Percentiles rank a stretch among this genome's conserved stretches.
Conservation (phyloP, 768 basidiomycete genomes). For the Kwoniella botswanensis region DNA sequence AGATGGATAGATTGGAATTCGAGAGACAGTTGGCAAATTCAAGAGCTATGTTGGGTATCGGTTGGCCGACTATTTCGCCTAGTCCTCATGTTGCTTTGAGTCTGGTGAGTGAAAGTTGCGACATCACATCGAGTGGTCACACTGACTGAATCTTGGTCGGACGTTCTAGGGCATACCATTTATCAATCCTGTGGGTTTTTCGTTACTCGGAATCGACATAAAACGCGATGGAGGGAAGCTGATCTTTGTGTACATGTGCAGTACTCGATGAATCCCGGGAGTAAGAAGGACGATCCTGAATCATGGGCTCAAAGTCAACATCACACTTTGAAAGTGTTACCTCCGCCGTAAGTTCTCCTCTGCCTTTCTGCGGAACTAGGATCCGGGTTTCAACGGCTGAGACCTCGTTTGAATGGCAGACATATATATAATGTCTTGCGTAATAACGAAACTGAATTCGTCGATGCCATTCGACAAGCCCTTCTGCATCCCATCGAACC, state of each 20-base stretch:
- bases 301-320: conserved; percentile 23
- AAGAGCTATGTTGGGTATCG: conserved; percentile 41
- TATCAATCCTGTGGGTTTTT: conserved; percentile 21
- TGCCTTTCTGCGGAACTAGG: too few relatives aligned
- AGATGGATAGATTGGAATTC: conserved; percentile 23
- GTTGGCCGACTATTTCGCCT: conserved; percentile 41
- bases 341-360: conserved; percentile 10
- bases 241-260: not conserved
- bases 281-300: conserved; percentile 17
- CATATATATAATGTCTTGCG: conserved; percentile 34
- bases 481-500: conserved; percentile 27
- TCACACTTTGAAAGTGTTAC: conserved; percentile 16
- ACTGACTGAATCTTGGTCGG: not conserved
- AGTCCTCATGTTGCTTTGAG: conserved; percentile 36
- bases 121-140: too few relatives aligned
- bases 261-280: conserved; percentile 10
- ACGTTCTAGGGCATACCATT: conserved; percentile 29
- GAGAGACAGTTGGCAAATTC: conserved; percentile 28
- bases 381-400: too few relatives aligned
- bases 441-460: conserved; percentile 25
- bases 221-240: not conserved
- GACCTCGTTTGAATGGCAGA: not conserved
- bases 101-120: conserved; percentile 22
- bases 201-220: not conserved
- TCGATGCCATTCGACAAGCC: conserved; percentile 31